phyloP scores from a whole-genome alignment of 2,329 filamentous ascomycete genomes.

The Penicillium sp. region DNA sequence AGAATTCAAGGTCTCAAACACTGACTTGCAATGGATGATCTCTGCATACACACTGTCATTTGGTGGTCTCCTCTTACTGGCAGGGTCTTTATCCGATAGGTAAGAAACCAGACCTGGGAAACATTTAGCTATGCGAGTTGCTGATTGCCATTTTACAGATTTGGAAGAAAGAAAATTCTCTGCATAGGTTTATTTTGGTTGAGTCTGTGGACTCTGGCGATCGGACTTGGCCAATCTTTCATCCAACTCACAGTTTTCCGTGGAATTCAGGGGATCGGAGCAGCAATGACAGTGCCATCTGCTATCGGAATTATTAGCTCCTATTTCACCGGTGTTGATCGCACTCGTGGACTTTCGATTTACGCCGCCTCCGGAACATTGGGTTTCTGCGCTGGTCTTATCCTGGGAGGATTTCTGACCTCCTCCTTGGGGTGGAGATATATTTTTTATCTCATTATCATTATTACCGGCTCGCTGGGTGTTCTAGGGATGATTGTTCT shows the following conservation, averaged over 20 bases:
- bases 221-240: conserved; percentile 48
- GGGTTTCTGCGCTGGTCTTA: conserved; percentile 46
- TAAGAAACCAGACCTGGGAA: not conserved
- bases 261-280: conserved; percentile 53
- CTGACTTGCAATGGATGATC: conserved; percentile 48
- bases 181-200: conserved; percentile 43
- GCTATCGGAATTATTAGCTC: conserved; percentile 53
- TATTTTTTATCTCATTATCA: conserved; percentile 43
- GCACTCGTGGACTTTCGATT: conserved; percentile 45
- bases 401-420: conserved; percentile 45
- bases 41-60: conserved; percentile 48
- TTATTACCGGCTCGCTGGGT: conserved; percentile 36
- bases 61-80: conserved; percentile 31
- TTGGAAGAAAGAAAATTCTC: conserved; percentile 45
- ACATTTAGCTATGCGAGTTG: not conserved
- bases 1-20: conserved; percentile 40
- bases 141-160: conserved; percentile 26
- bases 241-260: conserved; percentile 43
- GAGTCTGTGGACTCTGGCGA: conserved; percentile 41
- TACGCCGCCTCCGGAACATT: conserved; percentile 46
- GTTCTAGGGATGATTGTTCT: conserved; percentile 41
- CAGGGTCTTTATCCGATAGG: conserved; percentile 22
- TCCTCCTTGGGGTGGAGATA: conserved; percentile 46
- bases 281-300: conserved; percentile 53
- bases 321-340: conserved; percentile 44